Percentiles rank a stretch among this genome's conserved stretches.
Conservation (phyloP, 805 yeast species). For the Novakomyces olei region DNA sequence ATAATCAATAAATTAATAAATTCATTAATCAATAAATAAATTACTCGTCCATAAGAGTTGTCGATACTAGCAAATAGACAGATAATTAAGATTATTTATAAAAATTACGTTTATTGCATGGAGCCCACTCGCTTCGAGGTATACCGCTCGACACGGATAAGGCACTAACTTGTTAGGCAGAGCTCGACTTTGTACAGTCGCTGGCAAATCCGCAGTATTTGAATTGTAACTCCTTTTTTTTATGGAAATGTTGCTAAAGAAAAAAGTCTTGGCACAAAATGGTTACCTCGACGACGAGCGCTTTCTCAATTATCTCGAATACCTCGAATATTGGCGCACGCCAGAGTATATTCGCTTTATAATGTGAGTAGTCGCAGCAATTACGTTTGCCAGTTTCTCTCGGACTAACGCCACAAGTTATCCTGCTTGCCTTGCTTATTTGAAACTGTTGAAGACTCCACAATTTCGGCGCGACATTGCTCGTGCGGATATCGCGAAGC, state of each 20-base stretch:
- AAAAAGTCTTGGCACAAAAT: constrained; percentile 43
- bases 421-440: constrained; percentile 71
- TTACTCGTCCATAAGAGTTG: too few relatives aligned
- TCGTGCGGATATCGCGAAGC: constrained; percentile 21
- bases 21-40: too few relatives aligned
- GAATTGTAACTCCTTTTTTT: constrained; percentile 23
- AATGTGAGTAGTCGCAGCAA: constrained; percentile 27
- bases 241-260: neutral
- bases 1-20: too few relatives aligned
- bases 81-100: too few relatives aligned
- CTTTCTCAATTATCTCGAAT: constrained; percentile 54
- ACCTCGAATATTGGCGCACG: constrained; percentile 66
- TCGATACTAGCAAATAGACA: too few relatives aligned
- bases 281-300: constrained; percentile 47
- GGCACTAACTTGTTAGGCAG: too few relatives aligned
- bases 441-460: constrained; percentile 31
- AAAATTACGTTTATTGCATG: too few relatives aligned
- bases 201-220: constrained; percentile 75
- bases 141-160: too few relatives aligned
- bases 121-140: too few relatives aligned
- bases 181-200: constrained; percentile 84
- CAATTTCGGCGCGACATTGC: constrained; percentile 19
- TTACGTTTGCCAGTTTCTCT: too few relatives aligned
- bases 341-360: constrained; percentile 48
- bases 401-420: constrained; percentile 31